A percentile compares a stretch with the other conserved stretches of the same genome.
Evolutionary conservation across 257 asterid species (phyloP).

Genomic region (Solanum chiquidenum): DNA sequence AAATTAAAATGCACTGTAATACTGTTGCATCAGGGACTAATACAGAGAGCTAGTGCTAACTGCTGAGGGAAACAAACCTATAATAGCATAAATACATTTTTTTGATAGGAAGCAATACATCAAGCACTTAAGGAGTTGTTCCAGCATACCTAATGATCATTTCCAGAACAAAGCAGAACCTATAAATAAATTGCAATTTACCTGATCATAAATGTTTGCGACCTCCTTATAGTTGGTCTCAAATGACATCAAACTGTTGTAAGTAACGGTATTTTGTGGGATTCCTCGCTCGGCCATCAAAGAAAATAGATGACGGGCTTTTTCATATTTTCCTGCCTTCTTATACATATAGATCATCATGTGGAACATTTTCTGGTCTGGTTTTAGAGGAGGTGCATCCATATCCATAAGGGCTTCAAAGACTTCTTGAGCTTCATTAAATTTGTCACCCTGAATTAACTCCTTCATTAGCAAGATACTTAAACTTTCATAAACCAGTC

Average conservation of each 20-base stretch:
- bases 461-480: neutral
- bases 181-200: slow-evolving; percentile 8
- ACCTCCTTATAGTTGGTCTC: slow-evolving; percentile 90
- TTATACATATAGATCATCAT: slow-evolving; percentile 95
- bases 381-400: slow-evolving; percentile 62
- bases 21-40: neutral
- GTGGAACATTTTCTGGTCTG: slow-evolving; percentile 97
- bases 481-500: neutral
- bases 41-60: neutral
- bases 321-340: slow-evolving; percentile 64
- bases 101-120: neutral
- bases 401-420: slow-evolving; percentile 57
- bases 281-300: slow-evolving; percentile 67
- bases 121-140: neutral
- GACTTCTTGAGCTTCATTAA: slow-evolving; percentile 80
- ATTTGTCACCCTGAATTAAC: slow-evolving; percentile 65
- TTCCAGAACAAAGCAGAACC: neutral
- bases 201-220: slow-evolving; percentile 88
- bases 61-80: neutral
- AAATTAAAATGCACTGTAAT: neutral
- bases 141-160: neutral
- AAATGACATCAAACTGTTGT: slow-evolving; percentile 92
- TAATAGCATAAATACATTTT: neutral
- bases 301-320: slow-evolving; percentile 74
- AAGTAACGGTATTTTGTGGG: slow-evolving; percentile 65